Evolutionary conservation across 225 moss, liverwort and hornwort genomes (phyloP).

Genomic region (Antitrichia curtipendula): DNA sequence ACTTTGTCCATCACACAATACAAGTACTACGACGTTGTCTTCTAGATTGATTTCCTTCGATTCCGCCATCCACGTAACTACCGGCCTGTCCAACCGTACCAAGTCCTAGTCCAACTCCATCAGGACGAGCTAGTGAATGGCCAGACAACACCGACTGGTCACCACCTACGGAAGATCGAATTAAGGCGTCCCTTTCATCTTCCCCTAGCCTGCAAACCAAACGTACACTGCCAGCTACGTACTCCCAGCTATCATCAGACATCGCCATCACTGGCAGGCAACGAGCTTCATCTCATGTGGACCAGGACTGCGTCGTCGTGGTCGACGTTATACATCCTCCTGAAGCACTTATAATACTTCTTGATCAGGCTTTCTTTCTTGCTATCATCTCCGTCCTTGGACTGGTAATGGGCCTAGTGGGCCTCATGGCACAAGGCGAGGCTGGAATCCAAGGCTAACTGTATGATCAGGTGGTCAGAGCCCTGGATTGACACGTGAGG

Average conservation of each 20-base stretch:
- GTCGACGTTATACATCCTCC: neutral
- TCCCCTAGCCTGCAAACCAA: neutral
- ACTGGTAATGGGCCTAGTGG: neutral
- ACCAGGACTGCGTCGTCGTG: neutral
- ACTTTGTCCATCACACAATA: too few relatives aligned
- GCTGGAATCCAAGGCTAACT: neutral
- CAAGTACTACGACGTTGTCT: neutral
- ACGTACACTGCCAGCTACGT: neutral
- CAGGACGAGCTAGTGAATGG: neutral
- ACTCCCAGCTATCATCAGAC: neutral
- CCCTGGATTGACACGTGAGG: neutral
- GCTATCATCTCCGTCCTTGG: neutral
- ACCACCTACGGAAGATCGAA: neutral
- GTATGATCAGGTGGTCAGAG: neutral
- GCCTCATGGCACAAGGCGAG: neutral
- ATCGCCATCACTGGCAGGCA: neutral
- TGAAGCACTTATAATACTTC: neutral
- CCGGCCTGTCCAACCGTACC: neutral
- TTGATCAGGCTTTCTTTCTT: neutral
- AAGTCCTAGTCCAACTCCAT: neutral
- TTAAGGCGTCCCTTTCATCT: neutral
- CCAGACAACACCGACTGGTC: neutral
- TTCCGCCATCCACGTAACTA: neutral
- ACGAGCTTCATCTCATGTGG: neutral
- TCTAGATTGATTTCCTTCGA: neutral